These are phyloP conservation scores for Myrica gale DNA, from an alignment of 306 rosid genomes.

Conservation along the genomic window DNA sequence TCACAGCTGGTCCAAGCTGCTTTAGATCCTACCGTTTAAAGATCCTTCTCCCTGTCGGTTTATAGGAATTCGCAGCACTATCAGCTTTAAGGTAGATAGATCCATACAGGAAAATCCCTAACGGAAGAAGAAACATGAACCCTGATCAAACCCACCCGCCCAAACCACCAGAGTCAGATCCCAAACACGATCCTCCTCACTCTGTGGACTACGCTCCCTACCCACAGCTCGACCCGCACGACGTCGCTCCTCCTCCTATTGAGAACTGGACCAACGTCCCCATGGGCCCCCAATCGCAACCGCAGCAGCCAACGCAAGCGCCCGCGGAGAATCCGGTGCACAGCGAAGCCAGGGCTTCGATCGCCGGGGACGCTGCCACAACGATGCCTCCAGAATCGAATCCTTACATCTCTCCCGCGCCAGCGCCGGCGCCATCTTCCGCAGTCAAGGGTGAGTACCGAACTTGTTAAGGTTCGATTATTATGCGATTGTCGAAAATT, in stretches of 20 bases:
- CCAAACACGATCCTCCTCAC: constrained; percentile 22
- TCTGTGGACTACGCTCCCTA: constrained; percentile 71
- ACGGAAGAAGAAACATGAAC: not conserved
- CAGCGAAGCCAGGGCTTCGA: constrained; percentile 48
- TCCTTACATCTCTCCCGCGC: constrained; percentile 72
- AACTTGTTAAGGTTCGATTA: not conserved
- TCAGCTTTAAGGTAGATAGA: not conserved
- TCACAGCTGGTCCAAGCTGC: not conserved
- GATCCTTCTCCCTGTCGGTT: not conserved
- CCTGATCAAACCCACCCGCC: constrained; percentile 21
- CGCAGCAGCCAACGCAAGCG: constrained; percentile 10
- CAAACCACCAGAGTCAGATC: constrained; percentile 18
- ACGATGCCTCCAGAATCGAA: constrained; percentile 69
- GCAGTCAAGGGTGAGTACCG: constrained; percentile 56
- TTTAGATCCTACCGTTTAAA: not conserved
- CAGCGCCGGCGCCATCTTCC: constrained; percentile 45
- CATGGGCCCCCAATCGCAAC: constrained; percentile 32
- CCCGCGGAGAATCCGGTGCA: not conserved
- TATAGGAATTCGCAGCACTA: not conserved
- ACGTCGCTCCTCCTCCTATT: constrained; percentile 43
- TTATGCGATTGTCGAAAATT: not conserved
- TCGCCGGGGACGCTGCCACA: constrained; percentile 52
- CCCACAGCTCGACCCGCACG: constrained; percentile 69
- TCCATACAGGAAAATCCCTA: not conserved
- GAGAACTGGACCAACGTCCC: constrained; percentile 50